Evolutionary conservation across 768 basidiomycete species (phyloP).

Genomic region (Agaricus blazei): DNA sequence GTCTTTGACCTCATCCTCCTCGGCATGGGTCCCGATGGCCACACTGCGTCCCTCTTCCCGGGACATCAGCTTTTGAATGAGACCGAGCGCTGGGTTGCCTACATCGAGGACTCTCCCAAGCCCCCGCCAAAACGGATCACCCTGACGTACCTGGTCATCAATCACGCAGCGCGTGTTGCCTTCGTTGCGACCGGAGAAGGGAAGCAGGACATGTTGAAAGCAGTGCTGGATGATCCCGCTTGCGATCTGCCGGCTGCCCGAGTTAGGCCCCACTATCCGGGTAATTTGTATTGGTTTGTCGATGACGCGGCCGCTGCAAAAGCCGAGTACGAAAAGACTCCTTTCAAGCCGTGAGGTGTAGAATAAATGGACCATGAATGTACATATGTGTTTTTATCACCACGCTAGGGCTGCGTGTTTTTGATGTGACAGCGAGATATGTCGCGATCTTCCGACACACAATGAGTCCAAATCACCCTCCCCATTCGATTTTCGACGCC

Average conservation of each 20-base stretch:
- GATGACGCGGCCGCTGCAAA: conserved; percentile 77
- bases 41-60: conserved; percentile 97
- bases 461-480: neutral
- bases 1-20: conserved; percentile 96
- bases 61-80: conserved; percentile 83
- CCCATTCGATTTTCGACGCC: neutral
- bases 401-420: conserved; percentile 1
- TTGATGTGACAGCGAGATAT: neutral
- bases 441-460: neutral
- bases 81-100: conserved; percentile 91
- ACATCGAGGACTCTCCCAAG: conserved; percentile 90
- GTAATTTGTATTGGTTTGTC: conserved; percentile 92
- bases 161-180: conserved; percentile 80
- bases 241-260: conserved; percentile 75
- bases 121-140: conserved; percentile 89
- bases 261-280: conserved; percentile 73
- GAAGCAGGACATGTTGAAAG: conserved; percentile 72
- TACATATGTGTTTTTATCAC: neutral
- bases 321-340: conserved; percentile 49
- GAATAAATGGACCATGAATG: neutral
- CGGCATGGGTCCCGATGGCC: conserved; percentile 97
- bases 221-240: conserved; percentile 79
- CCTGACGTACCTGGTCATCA: conserved; percentile 86
- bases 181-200: conserved; percentile 85
- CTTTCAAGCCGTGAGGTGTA: conserved; percentile 47